Evolutionary conservation across 192 early-diverging fungal species (phyloP), one percentile per base, ranked within the genome.

Genomic region (Entomortierella parvispora): DNA sequence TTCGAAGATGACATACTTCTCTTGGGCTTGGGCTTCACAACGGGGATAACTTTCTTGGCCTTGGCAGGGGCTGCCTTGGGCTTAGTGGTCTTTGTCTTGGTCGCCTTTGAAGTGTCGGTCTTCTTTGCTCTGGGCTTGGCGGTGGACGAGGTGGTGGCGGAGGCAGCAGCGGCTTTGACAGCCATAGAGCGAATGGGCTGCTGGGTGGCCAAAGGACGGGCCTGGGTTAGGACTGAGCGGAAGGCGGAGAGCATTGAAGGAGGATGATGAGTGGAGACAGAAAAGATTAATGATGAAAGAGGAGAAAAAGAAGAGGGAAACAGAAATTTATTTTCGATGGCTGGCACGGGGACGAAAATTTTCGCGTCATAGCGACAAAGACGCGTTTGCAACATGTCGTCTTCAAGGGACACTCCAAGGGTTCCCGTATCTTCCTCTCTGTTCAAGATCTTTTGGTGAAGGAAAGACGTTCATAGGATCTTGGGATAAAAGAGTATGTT

Each of bases 141-240:
- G 59, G 46, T 64, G 33, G 69, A n/a, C 11, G 59, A 22, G 26
- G 51, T 34, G 23, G 44, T 22, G 23, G 63, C 43, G 9, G 65
- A 68, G 9, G 72, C 34, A 18, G 49, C 65, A 31, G 72, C 46
- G 29, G 72, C 72, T 54, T 77, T 77, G 37, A 50, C 53, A 22
- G 72, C 65, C 65, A 77, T 68, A 23, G 34, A 22, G 65, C 72
- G 72, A 28, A 77, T 29, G n/a, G 58, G 65, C 59, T 65, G 62
- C 23, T 50, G 64, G 15, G 22, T 15, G 3, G 49, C 49, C 8
- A 50, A 2, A 1, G 70, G 56, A 40, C 40, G 22, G 52, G 50
- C 26, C 22, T 61, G 10, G 22, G 65, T 43, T 33, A 77, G 65
- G 10, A 32, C 62, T 0, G 72, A 56, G 37, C 72, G 72, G 54